Evolutionary conservation across 1,139 yeast species (phyloP), one percentile per base, ranked within the genome.

Genomic region (Scheffersomyces stambukii): DNA sequence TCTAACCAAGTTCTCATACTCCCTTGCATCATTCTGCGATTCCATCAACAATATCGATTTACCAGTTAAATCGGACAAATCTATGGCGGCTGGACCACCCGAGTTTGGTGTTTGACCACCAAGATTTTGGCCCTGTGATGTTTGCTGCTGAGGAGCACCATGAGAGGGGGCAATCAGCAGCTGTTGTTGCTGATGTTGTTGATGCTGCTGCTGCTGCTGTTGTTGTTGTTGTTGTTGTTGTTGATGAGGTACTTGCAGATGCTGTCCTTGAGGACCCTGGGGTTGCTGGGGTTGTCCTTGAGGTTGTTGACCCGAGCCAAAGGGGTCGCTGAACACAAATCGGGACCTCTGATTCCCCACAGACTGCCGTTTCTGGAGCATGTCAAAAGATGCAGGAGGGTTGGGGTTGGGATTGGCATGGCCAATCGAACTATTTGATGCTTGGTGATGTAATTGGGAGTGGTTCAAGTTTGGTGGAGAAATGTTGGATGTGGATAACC

Each of bases 241-340:
- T 16, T 21, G 32, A 12, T 13, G 31, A 14, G 27, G 35, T 8
- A 23, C 31, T 11, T 32, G 36, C 9, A 19, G 41, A 27, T 36
- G 29, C 13, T 31, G 38, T 29, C 23, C 36, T 11, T 18, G 43
- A 13, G 10, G 42, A 13, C 8, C 24, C 3, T 25, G 29, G 33
- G 18, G 53, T 34, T 20, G 43, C 36, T 26, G 43, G 27, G 27
- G 45, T 20, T 23, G 28, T 31, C 24, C 29, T 8, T 23, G 32
- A n/a, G 23, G 36, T 13, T 19, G 64, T 8, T 28, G 34, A 5
- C 29, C 38, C 6, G 52, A 54, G 3, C 61, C 50, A 46, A 79
- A 78, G 8, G 85, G 83, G 49, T 79, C 86, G 41, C 79, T 71
- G 46, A 81, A 80, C 9, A 80, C 64, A 45, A 80, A 80, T 41